Evolutionary conservation across 2,329 filamentous ascomycete species (phyloP).

Genomic region (Venturia nashicola): DNA sequence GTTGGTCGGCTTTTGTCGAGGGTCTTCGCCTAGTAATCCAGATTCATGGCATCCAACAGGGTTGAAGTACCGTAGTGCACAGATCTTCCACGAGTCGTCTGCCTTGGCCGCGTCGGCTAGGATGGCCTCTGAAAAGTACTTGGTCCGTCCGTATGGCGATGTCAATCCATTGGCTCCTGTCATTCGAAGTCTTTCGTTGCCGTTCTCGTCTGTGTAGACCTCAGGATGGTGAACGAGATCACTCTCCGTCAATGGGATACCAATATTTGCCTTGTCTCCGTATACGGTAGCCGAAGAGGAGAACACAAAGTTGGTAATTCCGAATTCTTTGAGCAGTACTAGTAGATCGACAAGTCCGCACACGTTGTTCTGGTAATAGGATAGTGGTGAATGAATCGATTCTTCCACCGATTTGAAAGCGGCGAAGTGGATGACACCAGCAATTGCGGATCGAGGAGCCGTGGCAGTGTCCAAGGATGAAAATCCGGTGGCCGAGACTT

Average conservation of each 20-base stretch:
- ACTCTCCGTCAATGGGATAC: constrained; percentile 42
- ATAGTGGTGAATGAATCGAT: constrained; percentile 47
- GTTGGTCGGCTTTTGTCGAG: constrained; percentile 48
- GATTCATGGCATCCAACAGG: constrained; percentile 54
- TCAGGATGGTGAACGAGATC: constrained; percentile 39
- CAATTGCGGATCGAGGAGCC: constrained; percentile 37
- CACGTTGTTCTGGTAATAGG: constrained; percentile 58
- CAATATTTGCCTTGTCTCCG: constrained; percentile 33
- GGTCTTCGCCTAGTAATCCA: constrained; percentile 52
- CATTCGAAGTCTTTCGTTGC: constrained; percentile 28
- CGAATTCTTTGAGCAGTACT: constrained; percentile 42
- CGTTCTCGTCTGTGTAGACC: constrained; percentile 33
- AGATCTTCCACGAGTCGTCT: constrained; percentile 50
- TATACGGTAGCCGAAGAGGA: constrained; percentile 58
- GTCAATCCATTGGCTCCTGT: constrained; percentile 46
- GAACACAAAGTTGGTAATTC: constrained; percentile 55
- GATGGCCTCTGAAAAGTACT: constrained; percentile 57
- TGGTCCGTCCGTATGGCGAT: constrained; percentile 53
- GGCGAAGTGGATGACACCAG: constrained; percentile 57
- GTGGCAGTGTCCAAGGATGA: constrained; percentile 7
- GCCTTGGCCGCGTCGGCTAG: constrained; percentile 48
- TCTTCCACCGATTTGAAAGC: constrained; percentile 56
- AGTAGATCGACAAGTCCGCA: constrained; percentile 50
- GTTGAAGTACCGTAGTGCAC: constrained; percentile 55
- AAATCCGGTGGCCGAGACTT: constrained; percentile 5